Evolutionary conservation across 2,329 filamentous ascomycete species (phyloP), one percentile per base, ranked within the genome.

Genomic region (Clonostachys chloroleuca): DNA sequence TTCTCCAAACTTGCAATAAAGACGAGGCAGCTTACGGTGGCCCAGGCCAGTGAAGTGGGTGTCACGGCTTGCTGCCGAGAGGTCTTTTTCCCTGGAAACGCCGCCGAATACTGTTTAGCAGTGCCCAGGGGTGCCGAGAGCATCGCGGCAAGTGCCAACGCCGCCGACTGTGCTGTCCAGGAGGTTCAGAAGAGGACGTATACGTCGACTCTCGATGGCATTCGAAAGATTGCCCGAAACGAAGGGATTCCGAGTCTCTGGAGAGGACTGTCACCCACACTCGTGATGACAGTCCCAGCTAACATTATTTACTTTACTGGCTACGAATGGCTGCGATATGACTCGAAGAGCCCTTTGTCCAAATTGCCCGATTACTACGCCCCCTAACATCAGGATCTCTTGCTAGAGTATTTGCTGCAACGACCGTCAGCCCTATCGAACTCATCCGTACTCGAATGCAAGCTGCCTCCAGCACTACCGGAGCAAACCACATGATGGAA

Each of bases 261-360:
- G 92, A 81, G 94, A 51, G 94, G 94, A 0, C 73, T 99, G 6
- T 95, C 89, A n/a, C 92, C 94, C 0, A 99, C 94, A 0, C 72
- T 99, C 18, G 79, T 91, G 53, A 99, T 99, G 94, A 85, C 91
- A 0, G 80, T 99, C 6, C 94, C 94, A 0, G 90, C 85, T 24
- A 99, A 99, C 63, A 94, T 99, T 55, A 97, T 99, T 54, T 99
- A 99, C 69, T 96, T 97, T 60, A 95, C 94, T 12, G 94, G 94
- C 37, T 99, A 99, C 67, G 94, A 99, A 61, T 96, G 91, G 87
- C 66, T 99, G 49, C 84, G 94, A 35, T 87, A 79, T 53, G 87
- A 89, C 57, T 72, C 74, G 2, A 71, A 70, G 40, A 95, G 89
- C 55, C 92, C 91, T 0, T 79, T 97, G 52, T 78, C 77, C 35